Evolutionary conservation across 2,329 filamentous ascomycete genomes (phyloP), one percentile per base, ranked within the genome.

Genomic region (Colletotrichum tofieldiae): DNA sequence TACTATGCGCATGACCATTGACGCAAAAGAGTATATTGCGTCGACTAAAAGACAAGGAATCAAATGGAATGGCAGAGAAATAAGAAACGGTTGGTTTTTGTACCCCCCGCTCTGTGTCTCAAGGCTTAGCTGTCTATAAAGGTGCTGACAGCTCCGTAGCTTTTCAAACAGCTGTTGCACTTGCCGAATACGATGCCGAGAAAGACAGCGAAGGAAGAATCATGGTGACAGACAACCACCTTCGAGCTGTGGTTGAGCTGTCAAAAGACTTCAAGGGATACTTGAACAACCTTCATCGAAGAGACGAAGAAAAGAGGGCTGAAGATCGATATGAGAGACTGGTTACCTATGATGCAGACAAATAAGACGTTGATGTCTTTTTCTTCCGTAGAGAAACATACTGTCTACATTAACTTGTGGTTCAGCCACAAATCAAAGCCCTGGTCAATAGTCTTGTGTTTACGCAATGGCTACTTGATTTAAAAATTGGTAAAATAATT

Each of bases 151-250:
- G 18, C 35, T 1, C 35, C 5, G 5, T 12, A 75, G 76, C 76
- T 1, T 80, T 82, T 35, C 79, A 81, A 52, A 80, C 77, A 0
- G 80, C 79, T 0, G 78, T 81, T 0, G 77, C 79, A 0, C 65
- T 81, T 0, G 77, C 76, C 0, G 77, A 79, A 41, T 68, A 68
- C 9, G 68, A 63, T 0, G 64, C 64, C 0, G 74, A 76, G 1
- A 55, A 69, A 18, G 76, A 76, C 9, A 41, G 59, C 0, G 63
- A 76, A 20, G 76, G 75, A 0, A 73, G 51, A 7, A 68, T 75
- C 0, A 43, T 69, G 14, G 63, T 76, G 41, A 77, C 73, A 14
- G 59, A 74, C 11, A 65, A 74, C 1, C 75, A 78, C 9, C 41
- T 77, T 14, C 66, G 55, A 8, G 73, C 74, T 0, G 75, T 75